These are phyloP conservation scores for Chlorella sp. DNA, from an alignment of 139 green algal genomes.

Conservation along the genomic window DNA sequence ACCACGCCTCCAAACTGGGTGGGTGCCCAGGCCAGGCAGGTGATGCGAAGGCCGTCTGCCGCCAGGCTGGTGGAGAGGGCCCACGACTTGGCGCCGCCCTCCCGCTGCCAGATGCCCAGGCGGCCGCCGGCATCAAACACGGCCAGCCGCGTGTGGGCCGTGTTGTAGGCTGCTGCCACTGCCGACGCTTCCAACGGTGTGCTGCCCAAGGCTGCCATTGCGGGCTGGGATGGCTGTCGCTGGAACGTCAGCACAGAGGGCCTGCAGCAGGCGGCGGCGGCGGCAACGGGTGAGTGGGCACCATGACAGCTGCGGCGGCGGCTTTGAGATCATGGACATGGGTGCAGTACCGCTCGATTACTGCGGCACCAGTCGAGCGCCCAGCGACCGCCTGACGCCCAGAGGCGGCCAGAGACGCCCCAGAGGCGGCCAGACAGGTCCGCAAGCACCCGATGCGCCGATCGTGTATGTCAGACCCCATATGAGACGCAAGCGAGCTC, in stretches of 20 bases:
- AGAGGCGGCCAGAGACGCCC: no score
- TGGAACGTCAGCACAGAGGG: no score
- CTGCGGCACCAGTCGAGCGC: no score
- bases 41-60: not conserved
- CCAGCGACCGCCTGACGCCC: no score
- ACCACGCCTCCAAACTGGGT: constrained; percentile 29
- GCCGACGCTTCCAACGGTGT: not conserved
- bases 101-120: constrained; percentile 10
- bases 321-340: no score
- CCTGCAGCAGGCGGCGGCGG: not conserved
- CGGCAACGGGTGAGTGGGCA: not conserved
- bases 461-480: no score
- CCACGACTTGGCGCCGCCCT: not conserved
- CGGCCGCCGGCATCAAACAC: constrained; percentile 6
- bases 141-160: constrained; percentile 27
- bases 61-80: not conserved
- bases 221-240: not conserved
- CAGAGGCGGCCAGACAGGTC: no score
- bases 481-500: no score
- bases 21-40: constrained; percentile 19
- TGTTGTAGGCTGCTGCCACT: constrained; percentile 19
- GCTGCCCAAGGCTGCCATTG: not conserved
- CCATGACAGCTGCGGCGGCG: no score
- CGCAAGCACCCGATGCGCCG: no score
- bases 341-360: no score